Evolutionary conservation across 331 rosid genomes (phyloP).

Genomic region (Telfairia occidentalis): DNA sequence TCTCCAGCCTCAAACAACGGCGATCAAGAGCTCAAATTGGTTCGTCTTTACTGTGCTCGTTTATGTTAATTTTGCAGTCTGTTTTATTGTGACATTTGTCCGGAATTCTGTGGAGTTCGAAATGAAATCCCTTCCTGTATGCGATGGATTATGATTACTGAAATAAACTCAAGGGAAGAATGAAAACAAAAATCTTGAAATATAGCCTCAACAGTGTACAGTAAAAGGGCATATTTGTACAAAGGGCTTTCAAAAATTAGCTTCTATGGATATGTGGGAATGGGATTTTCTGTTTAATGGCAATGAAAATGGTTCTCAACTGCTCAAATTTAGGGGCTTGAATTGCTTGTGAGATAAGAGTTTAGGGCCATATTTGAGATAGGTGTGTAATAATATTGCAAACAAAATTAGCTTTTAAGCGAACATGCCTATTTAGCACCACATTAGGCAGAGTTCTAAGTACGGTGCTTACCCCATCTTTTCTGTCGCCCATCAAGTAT

Average conservation of each 20-base stretch:
- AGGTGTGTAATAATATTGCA: not conserved
- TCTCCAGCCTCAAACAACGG: slow-evolving; percentile 28
- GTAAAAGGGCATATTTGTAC: not conserved
- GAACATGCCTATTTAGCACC: not conserved
- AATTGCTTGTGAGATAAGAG: not conserved
- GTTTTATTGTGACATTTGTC: not conserved
- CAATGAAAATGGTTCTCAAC: not conserved
- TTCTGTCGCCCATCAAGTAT: not conserved
- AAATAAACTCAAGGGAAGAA: not conserved
- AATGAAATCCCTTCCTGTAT: not conserved
- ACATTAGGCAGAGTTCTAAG: not conserved
- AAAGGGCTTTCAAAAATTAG: not conserved
- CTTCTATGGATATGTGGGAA: not conserved
- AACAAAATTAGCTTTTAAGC: not conserved
- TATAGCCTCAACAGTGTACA: not conserved
- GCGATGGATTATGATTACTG: not conserved
- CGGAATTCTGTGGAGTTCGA: not conserved
- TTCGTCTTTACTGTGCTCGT: slow-evolving; percentile 13
- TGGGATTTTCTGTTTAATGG: not conserved
- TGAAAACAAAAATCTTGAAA: not conserved
- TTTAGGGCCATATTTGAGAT: not conserved
- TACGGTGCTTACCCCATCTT: not conserved
- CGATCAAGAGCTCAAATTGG: slow-evolving; percentile 83
- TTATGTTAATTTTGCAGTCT: not conserved
- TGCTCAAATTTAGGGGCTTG: not conserved